Conservation (phyloP, 2,329 filamentous ascomycete genomes). For the Daldinia eschscholtzii region DNA sequence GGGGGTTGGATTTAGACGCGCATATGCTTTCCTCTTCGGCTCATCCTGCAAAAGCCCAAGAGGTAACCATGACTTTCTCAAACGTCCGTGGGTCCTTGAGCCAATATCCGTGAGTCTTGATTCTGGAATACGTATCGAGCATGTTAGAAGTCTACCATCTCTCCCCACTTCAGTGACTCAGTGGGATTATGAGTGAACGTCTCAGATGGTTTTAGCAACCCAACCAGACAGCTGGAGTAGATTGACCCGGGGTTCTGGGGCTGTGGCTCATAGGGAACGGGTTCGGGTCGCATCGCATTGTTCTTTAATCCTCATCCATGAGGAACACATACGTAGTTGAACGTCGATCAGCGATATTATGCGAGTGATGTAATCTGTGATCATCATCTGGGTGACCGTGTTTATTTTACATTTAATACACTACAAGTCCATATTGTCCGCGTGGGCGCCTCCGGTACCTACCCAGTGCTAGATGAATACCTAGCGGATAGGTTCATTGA, state of each 20-base stretch:
- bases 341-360: conserved; percentile 17
- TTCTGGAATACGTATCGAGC: conserved; percentile 16
- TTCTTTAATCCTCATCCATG: conserved; percentile 23
- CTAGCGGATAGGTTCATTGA: too few species aligned
- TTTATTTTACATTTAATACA: not conserved
- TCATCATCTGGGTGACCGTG: too few species aligned
- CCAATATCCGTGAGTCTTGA: conserved; percentile 18
- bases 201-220: conserved; percentile 39
- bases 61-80: conserved; percentile 20
- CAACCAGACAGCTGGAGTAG: conserved; percentile 6
- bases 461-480: too few species aligned
- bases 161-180: conserved; percentile 16
- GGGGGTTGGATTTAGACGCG: not conserved
- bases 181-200: conserved; percentile 31
- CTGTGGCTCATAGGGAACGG: conserved; percentile 15
- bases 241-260: conserved; percentile 16
- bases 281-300: conserved; percentile 11
- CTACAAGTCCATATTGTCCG: not conserved
- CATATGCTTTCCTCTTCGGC: not conserved
- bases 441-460: too few species aligned
- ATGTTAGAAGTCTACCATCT: conserved; percentile 10
- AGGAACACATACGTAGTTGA: conserved; percentile 12
- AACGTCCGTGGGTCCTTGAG: conserved; percentile 26
- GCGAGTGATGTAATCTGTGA: conserved; percentile 1
- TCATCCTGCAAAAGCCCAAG: not conserved